phyloP scores from a whole-genome alignment of 2,329 filamentous ascomycete species.

The Sporothrix curviconia region DNA sequence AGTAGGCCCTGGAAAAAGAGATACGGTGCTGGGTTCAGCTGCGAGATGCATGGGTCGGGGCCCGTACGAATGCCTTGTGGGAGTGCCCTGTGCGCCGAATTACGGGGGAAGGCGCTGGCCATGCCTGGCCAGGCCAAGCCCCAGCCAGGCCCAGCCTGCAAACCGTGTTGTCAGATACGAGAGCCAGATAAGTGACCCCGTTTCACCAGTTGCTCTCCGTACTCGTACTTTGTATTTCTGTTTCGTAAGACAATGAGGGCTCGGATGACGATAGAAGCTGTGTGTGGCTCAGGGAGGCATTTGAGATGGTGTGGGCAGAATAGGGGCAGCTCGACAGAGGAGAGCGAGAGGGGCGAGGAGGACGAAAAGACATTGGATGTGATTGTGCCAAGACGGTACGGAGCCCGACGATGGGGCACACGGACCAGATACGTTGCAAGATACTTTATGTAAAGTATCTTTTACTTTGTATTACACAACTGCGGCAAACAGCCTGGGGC shows the following conservation, averaged over 20 bases:
- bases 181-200: too few relatives aligned
- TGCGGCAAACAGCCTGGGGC: neutral
- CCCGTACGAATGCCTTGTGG: neutral
- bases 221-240: neutral
- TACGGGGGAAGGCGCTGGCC: too few relatives aligned
- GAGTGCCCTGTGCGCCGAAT: neutral
- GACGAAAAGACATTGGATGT: neutral
- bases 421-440: too few relatives aligned
- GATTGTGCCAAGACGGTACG: neutral
- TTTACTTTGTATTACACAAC: neutral
- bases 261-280: conserved; percentile 1
- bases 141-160: too few relatives aligned
- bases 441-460: too few relatives aligned
- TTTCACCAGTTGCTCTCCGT: too few relatives aligned
- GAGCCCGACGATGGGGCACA: too few relatives aligned
- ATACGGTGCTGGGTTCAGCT: neutral
- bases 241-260: neutral
- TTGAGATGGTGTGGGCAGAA: neutral
- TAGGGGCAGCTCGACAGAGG: conserved; percentile 1
- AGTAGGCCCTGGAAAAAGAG: neutral
- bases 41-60: neutral
- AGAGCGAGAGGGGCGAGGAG: neutral
- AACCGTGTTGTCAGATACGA: too few relatives aligned
- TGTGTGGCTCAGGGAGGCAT: conserved; percentile 2
- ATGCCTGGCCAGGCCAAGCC: neutral